These are phyloP conservation scores for Ophioceras dolichostomum DNA, from an alignment of 2,329 filamentous ascomycete species.

Conservation along the genomic window DNA sequence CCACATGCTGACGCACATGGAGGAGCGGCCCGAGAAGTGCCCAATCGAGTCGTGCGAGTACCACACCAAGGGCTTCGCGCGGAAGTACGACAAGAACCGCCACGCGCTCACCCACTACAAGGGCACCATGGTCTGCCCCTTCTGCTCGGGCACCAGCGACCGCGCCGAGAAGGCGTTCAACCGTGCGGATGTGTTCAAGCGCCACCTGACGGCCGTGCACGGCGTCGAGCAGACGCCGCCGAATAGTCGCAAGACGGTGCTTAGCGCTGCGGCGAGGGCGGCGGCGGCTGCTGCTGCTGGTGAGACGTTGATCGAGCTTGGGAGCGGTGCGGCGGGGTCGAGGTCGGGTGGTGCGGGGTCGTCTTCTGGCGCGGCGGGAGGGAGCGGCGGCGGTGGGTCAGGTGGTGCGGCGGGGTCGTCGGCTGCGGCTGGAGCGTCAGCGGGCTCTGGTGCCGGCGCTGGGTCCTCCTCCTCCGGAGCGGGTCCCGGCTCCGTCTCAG, in stretches of 20 bases:
- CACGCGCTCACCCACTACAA: constrained; percentile 97
- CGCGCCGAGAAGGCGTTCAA: constrained; percentile 92
- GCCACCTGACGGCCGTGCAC: constrained; percentile 86
- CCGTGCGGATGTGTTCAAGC: constrained; percentile 92
- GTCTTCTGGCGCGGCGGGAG: too few relatives aligned
- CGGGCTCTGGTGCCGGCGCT: too few relatives aligned
- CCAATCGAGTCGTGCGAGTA: constrained; percentile 91
- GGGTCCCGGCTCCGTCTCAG: too few relatives aligned
- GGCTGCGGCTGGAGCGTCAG: too few relatives aligned
- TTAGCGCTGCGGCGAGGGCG: constrained; percentile 12
- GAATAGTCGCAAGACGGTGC: constrained; percentile 66
- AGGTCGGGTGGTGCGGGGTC: too few relatives aligned
- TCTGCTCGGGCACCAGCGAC: constrained; percentile 81
- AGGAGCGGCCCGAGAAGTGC: constrained; percentile 89
- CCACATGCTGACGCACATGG: constrained; percentile 93
- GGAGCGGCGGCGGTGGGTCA: too few relatives aligned
- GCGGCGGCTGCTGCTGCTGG: constrained; percentile 8
- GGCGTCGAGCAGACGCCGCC: constrained; percentile 89
- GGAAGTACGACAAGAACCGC: constrained; percentile 96
- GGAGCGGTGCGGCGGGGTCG: too few relatives aligned
- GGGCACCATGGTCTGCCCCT: constrained; percentile 94
- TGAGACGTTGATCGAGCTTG: too few relatives aligned
- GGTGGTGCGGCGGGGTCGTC: too few relatives aligned
- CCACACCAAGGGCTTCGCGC: constrained; percentile 83
- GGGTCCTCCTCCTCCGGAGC: too few relatives aligned